Evolutionary conservation across 148 eudicot species (phyloP).

Genomic region (Polygonum aviculare): DNA sequence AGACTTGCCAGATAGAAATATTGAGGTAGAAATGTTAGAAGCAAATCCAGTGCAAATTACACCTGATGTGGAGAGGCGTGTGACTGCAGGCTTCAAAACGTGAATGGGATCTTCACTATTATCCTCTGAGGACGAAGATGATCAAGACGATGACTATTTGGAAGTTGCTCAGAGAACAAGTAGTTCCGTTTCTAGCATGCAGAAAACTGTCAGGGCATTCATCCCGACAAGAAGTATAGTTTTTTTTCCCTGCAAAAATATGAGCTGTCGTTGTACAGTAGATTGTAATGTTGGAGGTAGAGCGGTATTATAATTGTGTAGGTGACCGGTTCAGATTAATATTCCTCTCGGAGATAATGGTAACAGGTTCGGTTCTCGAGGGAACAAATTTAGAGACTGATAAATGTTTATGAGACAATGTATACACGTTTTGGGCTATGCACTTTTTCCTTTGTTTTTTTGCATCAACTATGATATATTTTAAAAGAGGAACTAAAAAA

Average conservation of each 20-base stretch:
- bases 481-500: no score
- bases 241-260: background rate
- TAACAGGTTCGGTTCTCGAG: background rate
- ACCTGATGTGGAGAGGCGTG: conserved; percentile 85
- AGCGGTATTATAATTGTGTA: background rate
- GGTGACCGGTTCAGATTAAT: background rate
- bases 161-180: conserved; percentile 27
- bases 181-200: background rate
- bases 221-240: background rate
- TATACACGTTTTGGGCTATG: background rate
- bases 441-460: no score
- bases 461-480: no score
- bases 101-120: conserved; percentile 91
- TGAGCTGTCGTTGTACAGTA: background rate
- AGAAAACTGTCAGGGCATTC: background rate
- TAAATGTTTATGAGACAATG: background rate
- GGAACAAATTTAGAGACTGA: background rate
- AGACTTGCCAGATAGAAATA: conserved; percentile 39
- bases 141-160: conserved; percentile 38
- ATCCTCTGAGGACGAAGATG: conserved; percentile 91
- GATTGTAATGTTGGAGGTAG: background rate
- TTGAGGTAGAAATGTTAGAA: conserved; percentile 81
- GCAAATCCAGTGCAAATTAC: conserved; percentile 49
- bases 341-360: background rate
- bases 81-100: conserved; percentile 71